These are phyloP conservation scores for Rhinocladiella similis DNA, from an alignment of 2,329 filamentous ascomycete genomes.

Conservation along the genomic window DNA sequence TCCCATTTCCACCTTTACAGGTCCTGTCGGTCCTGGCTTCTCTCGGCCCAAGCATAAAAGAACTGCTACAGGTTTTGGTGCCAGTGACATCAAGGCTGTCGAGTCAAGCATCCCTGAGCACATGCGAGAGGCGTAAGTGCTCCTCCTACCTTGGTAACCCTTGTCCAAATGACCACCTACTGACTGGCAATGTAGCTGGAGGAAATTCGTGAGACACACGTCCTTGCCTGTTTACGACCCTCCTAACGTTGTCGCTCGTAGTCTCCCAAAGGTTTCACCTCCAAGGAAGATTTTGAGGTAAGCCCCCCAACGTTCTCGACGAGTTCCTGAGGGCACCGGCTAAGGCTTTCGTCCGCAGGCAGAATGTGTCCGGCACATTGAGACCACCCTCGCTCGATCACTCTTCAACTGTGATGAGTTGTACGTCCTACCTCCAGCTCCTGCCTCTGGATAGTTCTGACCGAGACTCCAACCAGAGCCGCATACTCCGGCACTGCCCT, in stretches of 20 bases:
- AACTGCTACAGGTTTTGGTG: constrained; percentile 91
- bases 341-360: constrained; percentile 49
- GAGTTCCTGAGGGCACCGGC: not conserved
- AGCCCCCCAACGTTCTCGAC: constrained; percentile 9
- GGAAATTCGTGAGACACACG: constrained; percentile 41
- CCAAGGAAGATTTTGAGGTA: constrained; percentile 75
- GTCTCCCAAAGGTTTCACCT: constrained; percentile 69
- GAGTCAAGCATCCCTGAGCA: constrained; percentile 89
- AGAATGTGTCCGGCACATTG: constrained; percentile 89
- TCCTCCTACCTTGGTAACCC: constrained; percentile 63
- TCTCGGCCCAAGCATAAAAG: constrained; percentile 93
- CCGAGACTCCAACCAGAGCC: constrained; percentile 51
- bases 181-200: constrained; percentile 50
- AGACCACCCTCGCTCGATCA: constrained; percentile 92
- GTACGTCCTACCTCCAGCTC: constrained; percentile 34
- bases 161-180: constrained; percentile 62
- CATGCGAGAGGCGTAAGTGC: constrained; percentile 75
- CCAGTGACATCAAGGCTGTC: constrained; percentile 87
- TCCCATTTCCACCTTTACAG: constrained; percentile 82
- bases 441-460: not conserved
- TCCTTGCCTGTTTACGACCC: not conserved
- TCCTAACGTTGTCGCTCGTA: constrained; percentile 33
- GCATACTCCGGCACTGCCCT: constrained; percentile 89
- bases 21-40: constrained; percentile 81
- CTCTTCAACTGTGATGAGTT: constrained; percentile 97